Percentiles rank a stretch among this genome's conserved stretches.
Evolutionary conservation across 495 filamentous ascomycete species (phyloP).

Genomic region (Chlorociboria aeruginascens): DNA sequence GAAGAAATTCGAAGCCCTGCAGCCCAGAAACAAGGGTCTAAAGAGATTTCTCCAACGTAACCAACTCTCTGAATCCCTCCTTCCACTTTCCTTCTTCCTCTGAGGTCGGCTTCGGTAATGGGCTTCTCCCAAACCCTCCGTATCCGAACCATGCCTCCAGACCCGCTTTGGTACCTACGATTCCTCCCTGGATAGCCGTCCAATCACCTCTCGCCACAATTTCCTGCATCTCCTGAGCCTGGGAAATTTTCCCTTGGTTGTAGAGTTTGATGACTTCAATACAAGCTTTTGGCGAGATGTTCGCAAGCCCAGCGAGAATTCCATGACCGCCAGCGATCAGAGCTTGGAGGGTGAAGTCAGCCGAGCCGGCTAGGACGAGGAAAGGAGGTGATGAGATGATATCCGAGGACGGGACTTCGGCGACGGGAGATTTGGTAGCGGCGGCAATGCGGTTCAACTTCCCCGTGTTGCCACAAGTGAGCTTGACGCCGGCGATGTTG

Average conservation of each 20-base stretch:
- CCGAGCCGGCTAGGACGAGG: constrained; percentile 76
- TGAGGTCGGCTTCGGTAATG: constrained; percentile 56
- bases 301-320: constrained; percentile 74
- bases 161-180: constrained; percentile 74
- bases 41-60: constrained; percentile 47
- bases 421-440: constrained; percentile 33
- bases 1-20: background rate
- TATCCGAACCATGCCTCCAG: constrained; percentile 66
- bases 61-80: constrained; percentile 61
- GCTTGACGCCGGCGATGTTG: constrained; percentile 84
- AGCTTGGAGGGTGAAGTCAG: constrained; percentile 81
- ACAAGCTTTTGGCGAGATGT: constrained; percentile 71
- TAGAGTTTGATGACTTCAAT: constrained; percentile 63
- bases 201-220: constrained; percentile 77
- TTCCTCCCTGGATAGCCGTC: constrained; percentile 75
- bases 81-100: constrained; percentile 50
- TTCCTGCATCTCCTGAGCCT: constrained; percentile 68
- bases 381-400: constrained; percentile 30
- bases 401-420: constrained; percentile 20
- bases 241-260: constrained; percentile 49
- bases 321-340: constrained; percentile 76
- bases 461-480: constrained; percentile 90
- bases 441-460: constrained; percentile 74
- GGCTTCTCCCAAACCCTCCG: constrained; percentile 64
- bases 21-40: background rate